Evolutionary conservation across 768 basidiomycete genomes (phyloP).

Genomic region (Agrocybe chaxingu): DNA sequence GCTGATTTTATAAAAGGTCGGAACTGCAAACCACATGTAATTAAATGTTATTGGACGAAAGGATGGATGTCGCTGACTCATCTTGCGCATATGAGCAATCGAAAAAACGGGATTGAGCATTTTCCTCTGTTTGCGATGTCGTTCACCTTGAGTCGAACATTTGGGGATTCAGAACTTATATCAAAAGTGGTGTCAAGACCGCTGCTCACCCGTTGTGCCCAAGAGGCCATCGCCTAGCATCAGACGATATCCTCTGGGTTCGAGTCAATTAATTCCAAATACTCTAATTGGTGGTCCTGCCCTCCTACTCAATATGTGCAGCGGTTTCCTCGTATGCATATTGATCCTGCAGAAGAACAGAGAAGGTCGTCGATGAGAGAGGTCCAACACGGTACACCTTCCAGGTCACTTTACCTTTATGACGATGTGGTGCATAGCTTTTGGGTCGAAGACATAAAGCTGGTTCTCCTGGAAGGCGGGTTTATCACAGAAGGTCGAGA

Average conservation of each 20-base stretch:
- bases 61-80: slow-evolving; percentile 13
- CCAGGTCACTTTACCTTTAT: slow-evolving; percentile 31
- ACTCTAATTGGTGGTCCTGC: neutral
- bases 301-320: slow-evolving; percentile 22
- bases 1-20: slow-evolving; percentile 29
- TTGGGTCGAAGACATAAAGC: slow-evolving; percentile 27
- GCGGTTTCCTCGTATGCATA: slow-evolving; percentile 27
- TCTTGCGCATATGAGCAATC: slow-evolving; percentile 34
- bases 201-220: neutral
- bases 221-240: slow-evolving; percentile 5
- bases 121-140: slow-evolving; percentile 40
- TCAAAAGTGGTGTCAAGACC: neutral
- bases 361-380: neutral
- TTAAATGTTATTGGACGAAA: too few relatives aligned
- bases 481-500: too few relatives aligned
- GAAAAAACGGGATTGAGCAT: slow-evolving; percentile 45
- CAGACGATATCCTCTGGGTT: slow-evolving; percentile 2
- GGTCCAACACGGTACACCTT: neutral
- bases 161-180: too few relatives aligned
- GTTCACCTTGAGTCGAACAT: slow-evolving; percentile 26
- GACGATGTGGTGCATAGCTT: slow-evolving; percentile 41
- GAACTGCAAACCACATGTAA: slow-evolving; percentile 17
- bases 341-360: slow-evolving; percentile 23
- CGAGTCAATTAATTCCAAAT: too few relatives aligned
- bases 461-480: too few relatives aligned